Conservation (phyloP, 306 rosid genomes). For the Cucumis cinereus region DNA sequence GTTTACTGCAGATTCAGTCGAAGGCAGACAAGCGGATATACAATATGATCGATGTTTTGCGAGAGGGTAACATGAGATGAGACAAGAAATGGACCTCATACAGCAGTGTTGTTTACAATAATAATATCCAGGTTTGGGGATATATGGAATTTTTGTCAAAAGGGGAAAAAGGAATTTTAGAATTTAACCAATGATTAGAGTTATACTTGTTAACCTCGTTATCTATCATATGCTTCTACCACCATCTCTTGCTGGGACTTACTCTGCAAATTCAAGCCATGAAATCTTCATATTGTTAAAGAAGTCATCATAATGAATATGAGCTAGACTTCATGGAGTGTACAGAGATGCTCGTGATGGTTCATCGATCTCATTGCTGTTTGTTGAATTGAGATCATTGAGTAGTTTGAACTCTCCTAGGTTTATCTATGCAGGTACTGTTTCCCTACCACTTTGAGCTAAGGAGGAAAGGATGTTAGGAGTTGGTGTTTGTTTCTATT, state of each 20-base stretch:
- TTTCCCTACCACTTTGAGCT: background rate
- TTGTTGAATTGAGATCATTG: background rate
- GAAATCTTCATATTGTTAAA: background rate
- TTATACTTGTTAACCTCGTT: background rate
- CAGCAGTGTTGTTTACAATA: background rate
- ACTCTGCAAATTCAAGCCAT: background rate
- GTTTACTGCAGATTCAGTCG: conserved; percentile 35
- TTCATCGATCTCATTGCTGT: background rate
- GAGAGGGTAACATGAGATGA: conserved; percentile 73
- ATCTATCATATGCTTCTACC: background rate
- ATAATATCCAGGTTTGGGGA: background rate
- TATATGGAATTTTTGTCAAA: background rate
- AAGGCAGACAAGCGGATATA: conserved; percentile 47
- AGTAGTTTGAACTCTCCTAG: background rate
- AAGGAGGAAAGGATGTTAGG: background rate
- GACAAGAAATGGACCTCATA: background rate
- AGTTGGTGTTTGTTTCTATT: background rate
- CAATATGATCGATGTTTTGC: conserved; percentile 69
- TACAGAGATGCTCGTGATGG: background rate
- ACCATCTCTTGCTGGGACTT: background rate
- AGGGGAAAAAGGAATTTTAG: background rate
- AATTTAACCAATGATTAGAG: background rate
- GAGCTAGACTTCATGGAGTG: background rate
- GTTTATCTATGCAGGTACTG: background rate
- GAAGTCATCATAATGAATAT: background rate